Evolutionary conservation across 148 eudicot species (phyloP), one percentile per base, ranked within the genome.

Genomic region (Agrostemma githago): DNA sequence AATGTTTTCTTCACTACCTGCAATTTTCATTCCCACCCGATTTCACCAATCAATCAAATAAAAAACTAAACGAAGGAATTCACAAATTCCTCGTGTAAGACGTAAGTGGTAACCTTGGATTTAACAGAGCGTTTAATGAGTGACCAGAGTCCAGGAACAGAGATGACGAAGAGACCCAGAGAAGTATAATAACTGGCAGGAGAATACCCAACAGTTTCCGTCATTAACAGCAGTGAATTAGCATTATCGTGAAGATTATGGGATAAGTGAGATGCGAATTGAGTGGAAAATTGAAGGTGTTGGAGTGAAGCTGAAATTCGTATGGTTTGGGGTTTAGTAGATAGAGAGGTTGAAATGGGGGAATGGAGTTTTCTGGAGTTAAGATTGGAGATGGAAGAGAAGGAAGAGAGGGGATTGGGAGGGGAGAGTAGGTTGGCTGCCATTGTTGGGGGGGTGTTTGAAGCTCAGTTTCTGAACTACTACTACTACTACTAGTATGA

Each of bases 71-170:
- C 66, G 61, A 4, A 5, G 2, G 2, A 4, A 4, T 43, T 43
- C 8, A 43, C 46, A 51, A 51, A 51, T 51, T 51, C 15, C 15
- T 51, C 15, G 56, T 51, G 9, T 51, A 51, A 51, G 16, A 51
- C 56, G 14, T 26, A 11, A 37, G 6, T 4, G n/a, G 6, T 5
- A 61, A 91, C 98, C 98, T 95, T 95, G n/a, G 98, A 95, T 85
- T 95, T 95, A 5, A 95, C 96, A n/a, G 97, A 95, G 64, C 98
- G 93, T 74, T 95, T 95, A 78, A 95, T 92, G 76, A 95, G 98
- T 40, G 98, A 95, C 98, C 98, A 95, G 39, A 95, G 90, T 5
- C 98, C 98, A 38, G 97, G 98, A 77, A 95, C 97, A 42, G 97
- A 92, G 71, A 95, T 92, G 63, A 95, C 93, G 80, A 95, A 95